phyloP scores from a whole-genome alignment of 2,329 filamentous ascomycete species.

The Beauveria medogensis region DNA sequence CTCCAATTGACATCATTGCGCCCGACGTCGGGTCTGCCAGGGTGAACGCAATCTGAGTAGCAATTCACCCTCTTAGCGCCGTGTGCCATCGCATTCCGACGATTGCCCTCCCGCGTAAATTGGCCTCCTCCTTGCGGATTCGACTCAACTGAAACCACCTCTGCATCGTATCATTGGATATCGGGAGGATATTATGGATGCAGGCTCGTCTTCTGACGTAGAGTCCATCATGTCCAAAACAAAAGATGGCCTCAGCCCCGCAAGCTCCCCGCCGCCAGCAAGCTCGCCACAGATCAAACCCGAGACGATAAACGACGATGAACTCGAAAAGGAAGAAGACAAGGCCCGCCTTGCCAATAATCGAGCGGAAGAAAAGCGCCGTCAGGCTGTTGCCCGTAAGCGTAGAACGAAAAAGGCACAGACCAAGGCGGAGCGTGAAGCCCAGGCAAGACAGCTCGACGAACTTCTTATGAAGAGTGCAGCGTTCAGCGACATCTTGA shows the following conservation, averaged over 20 bases:
- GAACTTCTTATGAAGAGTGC: conserved; percentile 51
- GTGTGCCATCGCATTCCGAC: not conserved
- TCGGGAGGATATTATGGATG: conserved; percentile 18
- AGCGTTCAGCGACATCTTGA: conserved; percentile 54
- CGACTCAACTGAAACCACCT: not conserved
- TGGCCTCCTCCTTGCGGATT: not conserved
- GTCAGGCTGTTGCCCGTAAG: conserved; percentile 30
- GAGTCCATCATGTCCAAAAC: conserved; percentile 20
- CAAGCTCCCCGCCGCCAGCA: conserved; percentile 12
- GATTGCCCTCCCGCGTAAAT: not conserved
- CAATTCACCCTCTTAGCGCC: not conserved
- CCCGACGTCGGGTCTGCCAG: not conserved
- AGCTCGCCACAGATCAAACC: not conserved
- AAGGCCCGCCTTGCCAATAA: conserved; percentile 29
- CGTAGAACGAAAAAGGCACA: conserved; percentile 41
- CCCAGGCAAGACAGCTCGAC: conserved; percentile 52
- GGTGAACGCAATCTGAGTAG: not conserved
- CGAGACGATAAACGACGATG: conserved; percentile 15
- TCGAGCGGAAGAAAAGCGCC: conserved; percentile 40
- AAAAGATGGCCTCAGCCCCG: conserved; percentile 8
- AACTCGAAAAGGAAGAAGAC: conserved; percentile 29
- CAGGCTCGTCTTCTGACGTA: conserved; percentile 23
- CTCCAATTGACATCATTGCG: not conserved
- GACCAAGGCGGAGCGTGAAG: conserved; percentile 45
- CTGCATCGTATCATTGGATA: not conserved